Evolutionary conservation across 2,329 filamentous ascomycete species (phyloP).

Genomic region (Colletotrichum phormii): DNA sequence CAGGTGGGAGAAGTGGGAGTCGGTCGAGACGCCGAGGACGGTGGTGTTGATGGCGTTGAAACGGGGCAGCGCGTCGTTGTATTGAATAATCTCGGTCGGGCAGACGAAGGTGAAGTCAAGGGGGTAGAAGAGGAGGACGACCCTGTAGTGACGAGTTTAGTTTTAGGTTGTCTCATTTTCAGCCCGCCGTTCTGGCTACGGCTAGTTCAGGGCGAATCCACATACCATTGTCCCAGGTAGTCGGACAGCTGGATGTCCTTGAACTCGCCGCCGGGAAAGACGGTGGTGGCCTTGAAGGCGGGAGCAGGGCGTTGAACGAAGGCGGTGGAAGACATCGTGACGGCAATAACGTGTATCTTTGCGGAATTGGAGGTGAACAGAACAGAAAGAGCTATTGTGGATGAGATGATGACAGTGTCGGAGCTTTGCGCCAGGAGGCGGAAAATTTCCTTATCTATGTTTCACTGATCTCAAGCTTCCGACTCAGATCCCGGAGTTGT

Average conservation of each 20-base stretch:
- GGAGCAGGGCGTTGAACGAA: constrained; percentile 63
- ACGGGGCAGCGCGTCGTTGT: constrained; percentile 69
- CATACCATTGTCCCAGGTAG: constrained; percentile 60
- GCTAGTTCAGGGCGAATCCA: background rate
- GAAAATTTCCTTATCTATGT: constrained; percentile 26
- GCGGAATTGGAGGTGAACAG: background rate
- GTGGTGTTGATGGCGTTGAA: constrained; percentile 69
- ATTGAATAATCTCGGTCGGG: constrained; percentile 74
- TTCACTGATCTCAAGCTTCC: background rate
- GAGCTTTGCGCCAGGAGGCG: constrained; percentile 4
- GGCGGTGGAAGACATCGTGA: constrained; percentile 53
- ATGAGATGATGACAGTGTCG: constrained; percentile 6
- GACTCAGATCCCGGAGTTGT: background rate
- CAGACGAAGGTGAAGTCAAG: constrained; percentile 78
- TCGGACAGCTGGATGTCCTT: constrained; percentile 59
- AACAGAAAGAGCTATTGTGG: background rate
- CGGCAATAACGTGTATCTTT: no score
- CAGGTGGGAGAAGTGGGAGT: constrained; percentile 67
- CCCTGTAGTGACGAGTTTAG: constrained; percentile 52
- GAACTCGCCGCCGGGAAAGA: constrained; percentile 61
- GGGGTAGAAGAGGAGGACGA: constrained; percentile 74
- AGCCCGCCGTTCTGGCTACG: background rate
- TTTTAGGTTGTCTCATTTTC: background rate
- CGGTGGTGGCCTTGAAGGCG: constrained; percentile 60
- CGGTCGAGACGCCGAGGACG: constrained; percentile 71